These are phyloP conservation scores for Elymus sibiricus DNA, from an alignment of 176 grass and related monocot genomes.

Conservation along the genomic window DNA sequence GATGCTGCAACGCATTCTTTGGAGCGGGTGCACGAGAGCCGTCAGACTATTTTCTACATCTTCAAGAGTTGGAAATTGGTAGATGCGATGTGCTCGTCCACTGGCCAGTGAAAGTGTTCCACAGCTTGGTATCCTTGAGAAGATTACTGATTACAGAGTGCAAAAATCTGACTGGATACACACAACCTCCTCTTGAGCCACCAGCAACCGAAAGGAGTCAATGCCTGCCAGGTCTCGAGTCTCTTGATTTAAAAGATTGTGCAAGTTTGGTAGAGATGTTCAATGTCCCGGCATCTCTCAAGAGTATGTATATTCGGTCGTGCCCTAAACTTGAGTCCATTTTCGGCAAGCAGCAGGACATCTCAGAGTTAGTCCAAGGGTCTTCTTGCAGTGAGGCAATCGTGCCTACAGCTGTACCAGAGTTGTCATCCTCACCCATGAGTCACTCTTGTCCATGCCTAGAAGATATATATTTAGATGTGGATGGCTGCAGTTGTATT, in stretches of 20 bases:
- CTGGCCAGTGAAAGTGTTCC: neutral
- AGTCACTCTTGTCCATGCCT: neutral
- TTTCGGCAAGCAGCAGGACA: neutral
- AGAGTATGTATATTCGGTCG: fast-evolving
- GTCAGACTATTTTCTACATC: neutral
- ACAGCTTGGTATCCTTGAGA: neutral
- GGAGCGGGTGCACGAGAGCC: neutral
- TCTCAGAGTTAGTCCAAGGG: neutral
- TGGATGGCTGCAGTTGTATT: neutral
- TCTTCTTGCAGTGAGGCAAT: neutral
- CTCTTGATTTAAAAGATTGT: fast-evolving
- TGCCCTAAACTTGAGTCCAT: neutral
- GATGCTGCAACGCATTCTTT: too few species aligned
- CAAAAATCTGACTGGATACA: neutral
- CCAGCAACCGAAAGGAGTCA: neutral
- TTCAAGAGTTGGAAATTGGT: neutral
- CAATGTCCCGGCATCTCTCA: neutral
- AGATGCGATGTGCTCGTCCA: neutral
- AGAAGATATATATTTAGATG: neutral
- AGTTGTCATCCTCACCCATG: neutral
- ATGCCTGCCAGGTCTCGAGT: neutral
- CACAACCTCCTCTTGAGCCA: neutral
- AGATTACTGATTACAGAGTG: fast-evolving
- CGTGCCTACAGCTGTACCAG: neutral
- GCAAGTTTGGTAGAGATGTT: neutral